phyloP scores from a whole-genome alignment of 1,139 yeast genomes.

The Blastobotrys petasosporus region DNA sequence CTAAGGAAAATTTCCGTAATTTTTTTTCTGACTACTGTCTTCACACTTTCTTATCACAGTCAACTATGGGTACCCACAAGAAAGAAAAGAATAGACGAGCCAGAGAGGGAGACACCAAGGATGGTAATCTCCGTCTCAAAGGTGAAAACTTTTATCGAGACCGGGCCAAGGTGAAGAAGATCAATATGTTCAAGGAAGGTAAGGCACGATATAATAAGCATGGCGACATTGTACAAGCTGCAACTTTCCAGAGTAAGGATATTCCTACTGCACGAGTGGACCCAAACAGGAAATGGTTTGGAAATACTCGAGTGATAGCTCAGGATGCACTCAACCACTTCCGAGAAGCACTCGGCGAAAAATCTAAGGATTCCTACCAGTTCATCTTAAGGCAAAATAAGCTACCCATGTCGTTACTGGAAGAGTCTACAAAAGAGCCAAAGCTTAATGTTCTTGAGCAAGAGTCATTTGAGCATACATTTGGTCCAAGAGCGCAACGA shows the following conservation, averaged over 20 bases:
- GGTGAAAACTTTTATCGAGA: conserved; percentile 95
- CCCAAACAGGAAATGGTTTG: conserved; percentile 97
- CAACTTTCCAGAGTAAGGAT: conserved; percentile 81
- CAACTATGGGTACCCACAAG: conserved; percentile 81
- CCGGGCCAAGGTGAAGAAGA: conserved; percentile 84
- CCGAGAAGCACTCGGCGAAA: conserved; percentile 89
- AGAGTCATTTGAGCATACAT: conserved; percentile 73
- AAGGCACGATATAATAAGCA: conserved; percentile 77
- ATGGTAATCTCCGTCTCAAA: conserved; percentile 87
- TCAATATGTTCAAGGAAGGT: conserved; percentile 91
- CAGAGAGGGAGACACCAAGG: conserved; percentile 75
- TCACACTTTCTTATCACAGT: conserved; percentile 6
- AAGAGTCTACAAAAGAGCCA: conserved; percentile 71
- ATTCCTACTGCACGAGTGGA: conserved; percentile 90
- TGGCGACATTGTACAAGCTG: conserved; percentile 85
- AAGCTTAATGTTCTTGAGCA: conserved; percentile 78
- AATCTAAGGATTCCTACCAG: conserved; percentile 79
- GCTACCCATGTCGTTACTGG: conserved; percentile 89
- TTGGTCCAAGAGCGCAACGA: conserved; percentile 94
- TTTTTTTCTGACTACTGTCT: conserved; percentile 3
- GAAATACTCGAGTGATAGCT: conserved; percentile 93
- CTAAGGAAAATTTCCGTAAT: not conserved
- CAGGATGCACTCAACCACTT: conserved; percentile 94
- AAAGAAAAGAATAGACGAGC: conserved; percentile 83
- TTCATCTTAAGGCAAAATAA: conserved; percentile 84